phyloP scores from a whole-genome alignment of 495 filamentous ascomycete species.

The Lophiotrema nucula region DNA sequence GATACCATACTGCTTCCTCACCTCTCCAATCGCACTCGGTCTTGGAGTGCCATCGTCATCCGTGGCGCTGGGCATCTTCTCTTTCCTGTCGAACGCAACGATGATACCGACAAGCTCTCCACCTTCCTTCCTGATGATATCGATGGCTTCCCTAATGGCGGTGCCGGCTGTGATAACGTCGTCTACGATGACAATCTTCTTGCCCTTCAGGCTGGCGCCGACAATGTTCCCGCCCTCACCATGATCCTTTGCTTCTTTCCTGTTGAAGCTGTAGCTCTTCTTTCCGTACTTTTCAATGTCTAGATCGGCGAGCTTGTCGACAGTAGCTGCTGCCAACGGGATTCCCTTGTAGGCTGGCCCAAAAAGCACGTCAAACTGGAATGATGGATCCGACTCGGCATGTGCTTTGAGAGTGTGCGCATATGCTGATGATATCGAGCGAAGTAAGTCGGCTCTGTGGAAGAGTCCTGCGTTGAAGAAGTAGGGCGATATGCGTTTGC shows the following conservation, averaged over 20 bases:
- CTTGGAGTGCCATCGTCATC: conserved; percentile 39
- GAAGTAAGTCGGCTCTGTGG: conserved; percentile 70
- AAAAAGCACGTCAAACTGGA: conserved; percentile 68
- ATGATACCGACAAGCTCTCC: conserved; percentile 81
- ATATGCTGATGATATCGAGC: conserved; percentile 73
- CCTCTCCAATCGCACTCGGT: conserved; percentile 63
- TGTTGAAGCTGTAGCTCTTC: conserved; percentile 84
- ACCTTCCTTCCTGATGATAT: conserved; percentile 75
- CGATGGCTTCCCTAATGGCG: conserved; percentile 85
- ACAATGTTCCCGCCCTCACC: conserved; percentile 92
- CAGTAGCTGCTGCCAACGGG: conserved; percentile 71
- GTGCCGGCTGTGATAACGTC: conserved; percentile 96
- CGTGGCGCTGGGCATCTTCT: conserved; percentile 59
- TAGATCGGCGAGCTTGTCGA: conserved; percentile 65
- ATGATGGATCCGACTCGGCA: conserved; percentile 41
- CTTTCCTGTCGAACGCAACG: conserved; percentile 82
- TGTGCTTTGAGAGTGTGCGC: conserved; percentile 63
- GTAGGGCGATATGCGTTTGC: conserved; percentile 90
- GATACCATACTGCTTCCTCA: conserved; percentile 61
- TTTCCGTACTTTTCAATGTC: conserved; percentile 54
- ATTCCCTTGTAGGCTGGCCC: conserved; percentile 97
- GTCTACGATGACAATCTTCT: conserved; percentile 84
- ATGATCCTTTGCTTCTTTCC: conserved; percentile 92
- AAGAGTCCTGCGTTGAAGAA: conserved; percentile 96
- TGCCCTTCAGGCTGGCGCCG: conserved; percentile 77